These are phyloP conservation scores for Xylaria flabelliformis DNA, from an alignment of 495 filamentous ascomycete species.

Conservation along the genomic window DNA sequence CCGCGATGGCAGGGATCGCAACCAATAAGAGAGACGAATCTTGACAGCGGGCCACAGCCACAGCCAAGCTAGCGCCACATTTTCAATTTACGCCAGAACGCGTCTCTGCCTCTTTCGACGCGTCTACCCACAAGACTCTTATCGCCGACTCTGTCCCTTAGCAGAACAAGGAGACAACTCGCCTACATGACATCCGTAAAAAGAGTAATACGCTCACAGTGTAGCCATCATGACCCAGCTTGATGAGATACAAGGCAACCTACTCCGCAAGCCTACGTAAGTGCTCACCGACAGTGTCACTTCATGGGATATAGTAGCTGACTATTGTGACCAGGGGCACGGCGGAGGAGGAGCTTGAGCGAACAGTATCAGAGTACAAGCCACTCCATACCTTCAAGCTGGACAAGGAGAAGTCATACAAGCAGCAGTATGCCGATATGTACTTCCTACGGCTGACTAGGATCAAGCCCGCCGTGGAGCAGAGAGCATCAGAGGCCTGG, in stretches of 20 bases:
- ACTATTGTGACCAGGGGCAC: conserved; percentile 45
- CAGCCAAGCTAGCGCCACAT: conserved; percentile 24
- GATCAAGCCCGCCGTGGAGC: conserved; percentile 83
- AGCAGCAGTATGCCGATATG: conserved; percentile 96
- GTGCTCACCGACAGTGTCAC: conserved; percentile 16
- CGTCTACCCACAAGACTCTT: conserved; percentile 26
- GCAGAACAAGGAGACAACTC: conserved; percentile 14
- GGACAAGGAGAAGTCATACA: conserved; percentile 75
- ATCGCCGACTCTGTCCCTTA: conserved; percentile 21
- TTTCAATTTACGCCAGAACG: conserved; percentile 43
- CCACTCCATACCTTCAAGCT: conserved; percentile 76
- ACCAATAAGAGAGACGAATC: conserved; percentile 15
- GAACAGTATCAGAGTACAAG: conserved; percentile 70
- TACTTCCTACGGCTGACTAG: conserved; percentile 91
- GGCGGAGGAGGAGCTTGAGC: conserved; percentile 43
- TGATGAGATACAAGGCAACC: conserved; percentile 34
- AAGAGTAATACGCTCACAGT: neutral
- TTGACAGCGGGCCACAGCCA: conserved; percentile 29
- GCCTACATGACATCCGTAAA: neutral
- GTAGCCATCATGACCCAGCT: conserved; percentile 1
- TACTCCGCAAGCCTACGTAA: conserved; percentile 51
- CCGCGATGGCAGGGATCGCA: conserved; percentile 27
- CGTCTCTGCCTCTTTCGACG: conserved; percentile 34
- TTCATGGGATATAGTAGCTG: conserved; percentile 21
- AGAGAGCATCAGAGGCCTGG: conserved; percentile 77